phyloP scores from a whole-genome alignment of 2,329 filamentous ascomycete species.

The Fusarium sp. region DNA sequence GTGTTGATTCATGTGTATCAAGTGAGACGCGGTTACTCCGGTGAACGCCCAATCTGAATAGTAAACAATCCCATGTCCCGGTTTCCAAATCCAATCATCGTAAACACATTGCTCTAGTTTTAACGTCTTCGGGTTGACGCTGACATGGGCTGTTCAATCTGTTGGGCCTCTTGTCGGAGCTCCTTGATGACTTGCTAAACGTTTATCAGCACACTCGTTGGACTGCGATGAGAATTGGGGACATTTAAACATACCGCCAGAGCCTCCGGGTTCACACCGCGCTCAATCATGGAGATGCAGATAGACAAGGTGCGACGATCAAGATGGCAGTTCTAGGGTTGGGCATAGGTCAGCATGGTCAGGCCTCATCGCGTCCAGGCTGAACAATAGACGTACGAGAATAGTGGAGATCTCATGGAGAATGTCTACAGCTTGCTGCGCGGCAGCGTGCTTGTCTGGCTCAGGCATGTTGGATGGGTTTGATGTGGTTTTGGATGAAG shows the following conservation, averaged over 20 bases:
- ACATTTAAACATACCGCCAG: slow-evolving; percentile 75
- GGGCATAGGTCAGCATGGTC: slow-evolving; percentile 12
- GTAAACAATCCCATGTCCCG: background rate
- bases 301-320: slow-evolving; percentile 92
- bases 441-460: slow-evolving; percentile 77
- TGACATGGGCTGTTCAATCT: slow-evolving; percentile 56
- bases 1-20: background rate
- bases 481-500: slow-evolving; percentile 7
- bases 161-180: slow-evolving; percentile 67
- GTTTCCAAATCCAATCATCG: background rate
- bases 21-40: slow-evolving; percentile 16
- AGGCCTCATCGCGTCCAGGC: background rate
- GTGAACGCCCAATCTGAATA: slow-evolving; percentile 22
- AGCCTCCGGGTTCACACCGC: slow-evolving; percentile 95
- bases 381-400: slow-evolving; percentile 69
- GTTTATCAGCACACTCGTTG: background rate
- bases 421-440: slow-evolving; percentile 85
- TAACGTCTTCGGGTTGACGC: slow-evolving; percentile 43
- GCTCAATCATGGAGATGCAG: slow-evolving; percentile 97
- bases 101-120: slow-evolving; percentile 16
- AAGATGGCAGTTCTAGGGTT: slow-evolving; percentile 85
- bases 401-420: slow-evolving; percentile 89
- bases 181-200: slow-evolving; percentile 70
- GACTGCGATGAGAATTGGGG: rapidly evolving
- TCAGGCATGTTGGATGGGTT: slow-evolving; percentile 58